Percentiles rank a stretch among this genome's conserved stretches.
These are phyloP conservation scores for Datisca glomerata DNA, from an alignment of 306 rosid species.

Conservation along the genomic window DNA sequence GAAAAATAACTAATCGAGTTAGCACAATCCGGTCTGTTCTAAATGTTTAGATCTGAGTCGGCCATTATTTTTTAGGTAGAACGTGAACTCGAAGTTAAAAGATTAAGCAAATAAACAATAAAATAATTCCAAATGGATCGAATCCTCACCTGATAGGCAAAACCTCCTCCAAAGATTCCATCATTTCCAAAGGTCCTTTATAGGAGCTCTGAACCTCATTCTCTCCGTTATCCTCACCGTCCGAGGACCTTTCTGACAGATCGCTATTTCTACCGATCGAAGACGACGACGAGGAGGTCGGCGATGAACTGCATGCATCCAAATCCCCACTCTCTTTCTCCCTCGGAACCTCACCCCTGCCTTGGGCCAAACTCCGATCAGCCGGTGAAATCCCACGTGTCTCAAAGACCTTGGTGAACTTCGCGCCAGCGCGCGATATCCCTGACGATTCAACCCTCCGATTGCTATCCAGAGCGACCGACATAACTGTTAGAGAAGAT, in stretches of 20 bases:
- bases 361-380: constrained; percentile 1
- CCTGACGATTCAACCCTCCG: constrained; percentile 22
- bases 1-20: too few species aligned
- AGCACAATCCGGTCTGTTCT: too few species aligned
- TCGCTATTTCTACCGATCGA: constrained; percentile 93
- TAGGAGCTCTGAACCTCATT: constrained; percentile 72
- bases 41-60: too few species aligned
- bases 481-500: constrained; percentile 15
- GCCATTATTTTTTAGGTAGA: too few species aligned
- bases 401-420: constrained; percentile 22
- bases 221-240: constrained; percentile 28
- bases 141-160: constrained; percentile 47
- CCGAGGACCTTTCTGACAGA: constrained; percentile 31
- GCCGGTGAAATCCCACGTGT: constrained; percentile 18
- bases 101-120: too few species aligned
- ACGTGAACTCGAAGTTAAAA: too few species aligned
- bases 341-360: not conserved
- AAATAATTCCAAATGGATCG: not conserved
- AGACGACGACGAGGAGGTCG: constrained; percentile 39
- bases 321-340: constrained; percentile 10
- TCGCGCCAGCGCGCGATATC: not conserved
- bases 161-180: constrained; percentile 72
- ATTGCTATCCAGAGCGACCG: constrained; percentile 16
- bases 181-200: constrained; percentile 43
- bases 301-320: constrained; percentile 32